Percentiles rank a stretch among this genome's conserved stretches.
Conservation (phyloP, 352 stramenopile genomes). For the Globisporangium solare region DNA sequence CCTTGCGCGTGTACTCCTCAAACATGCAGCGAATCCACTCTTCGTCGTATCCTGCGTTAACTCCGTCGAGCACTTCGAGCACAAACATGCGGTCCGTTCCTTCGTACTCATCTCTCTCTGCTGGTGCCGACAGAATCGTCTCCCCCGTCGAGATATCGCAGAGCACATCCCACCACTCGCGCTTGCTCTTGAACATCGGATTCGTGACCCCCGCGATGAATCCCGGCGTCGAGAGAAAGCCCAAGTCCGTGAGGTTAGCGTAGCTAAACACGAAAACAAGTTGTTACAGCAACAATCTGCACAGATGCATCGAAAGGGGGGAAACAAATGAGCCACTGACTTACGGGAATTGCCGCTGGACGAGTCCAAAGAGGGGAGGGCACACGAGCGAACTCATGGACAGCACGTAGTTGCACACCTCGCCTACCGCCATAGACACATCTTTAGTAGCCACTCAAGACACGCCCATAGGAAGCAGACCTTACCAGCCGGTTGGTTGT, state of each 20-base stretch:
- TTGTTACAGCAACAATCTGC: neutral
- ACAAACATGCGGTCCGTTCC: slow-evolving; percentile 63
- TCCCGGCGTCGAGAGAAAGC: slow-evolving; percentile 75
- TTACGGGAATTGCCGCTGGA: slow-evolving; percentile 74
- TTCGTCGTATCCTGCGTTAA: slow-evolving; percentile 75
- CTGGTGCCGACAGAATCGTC: slow-evolving; percentile 47
- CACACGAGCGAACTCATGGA: slow-evolving; percentile 79
- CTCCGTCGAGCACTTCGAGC: slow-evolving; percentile 74
- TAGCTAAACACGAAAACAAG: slow-evolving; percentile 32
- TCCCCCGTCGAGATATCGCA: slow-evolving; percentile 85
- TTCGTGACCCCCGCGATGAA: slow-evolving; percentile 91
- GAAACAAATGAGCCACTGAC: neutral
- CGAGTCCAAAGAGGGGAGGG: slow-evolving; percentile 70
- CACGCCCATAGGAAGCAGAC: neutral
- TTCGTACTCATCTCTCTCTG: slow-evolving; percentile 79
- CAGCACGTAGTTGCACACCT: slow-evolving; percentile 87
- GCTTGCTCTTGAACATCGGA: slow-evolving; percentile 90
- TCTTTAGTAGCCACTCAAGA: neutral
- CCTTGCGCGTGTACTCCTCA: slow-evolving; percentile 84
- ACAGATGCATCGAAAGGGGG: slow-evolving; percentile 1
- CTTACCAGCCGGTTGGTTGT: slow-evolving; percentile 70
- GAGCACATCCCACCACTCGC: slow-evolving; percentile 89
- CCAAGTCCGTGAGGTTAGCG: slow-evolving; percentile 86
- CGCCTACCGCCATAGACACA: slow-evolving; percentile 20
- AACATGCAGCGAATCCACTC: slow-evolving; percentile 87